These are phyloP conservation scores for Artemisia tridentata DNA, from an alignment of 129 eudicot species.

Conservation along the genomic window DNA sequence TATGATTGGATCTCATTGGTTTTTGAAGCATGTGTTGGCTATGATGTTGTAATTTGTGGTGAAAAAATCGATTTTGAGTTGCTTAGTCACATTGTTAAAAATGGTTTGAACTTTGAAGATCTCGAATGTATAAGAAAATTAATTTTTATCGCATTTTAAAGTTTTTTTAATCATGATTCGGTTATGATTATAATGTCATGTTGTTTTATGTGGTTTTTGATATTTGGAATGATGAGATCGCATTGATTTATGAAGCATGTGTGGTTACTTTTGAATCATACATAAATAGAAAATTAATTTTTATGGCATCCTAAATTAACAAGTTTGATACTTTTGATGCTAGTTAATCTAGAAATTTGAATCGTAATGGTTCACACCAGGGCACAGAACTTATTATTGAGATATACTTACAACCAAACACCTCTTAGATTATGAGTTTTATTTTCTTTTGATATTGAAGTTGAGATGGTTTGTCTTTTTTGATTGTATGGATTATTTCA, in stretches of 20 bases:
- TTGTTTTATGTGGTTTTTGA: constrained; percentile 12
- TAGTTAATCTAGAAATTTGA: background rate
- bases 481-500: constrained; percentile 29
- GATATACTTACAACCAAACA: too few species aligned
- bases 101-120: background rate
- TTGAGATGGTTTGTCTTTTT: constrained; percentile 17
- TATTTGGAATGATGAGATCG: constrained; percentile 17
- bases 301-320: background rate
- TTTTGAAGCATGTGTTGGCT: constrained; percentile 1
- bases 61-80: background rate
- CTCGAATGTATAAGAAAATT: background rate
- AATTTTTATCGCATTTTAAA: background rate
- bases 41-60: constrained; percentile 1
- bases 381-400: background rate
- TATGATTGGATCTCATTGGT: constrained; percentile 20
- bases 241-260: constrained; percentile 3
- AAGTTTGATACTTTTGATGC: background rate
- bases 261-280: background rate
- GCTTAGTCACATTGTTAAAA: background rate
- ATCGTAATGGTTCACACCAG: background rate
- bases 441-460: background rate
- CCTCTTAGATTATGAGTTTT: background rate
- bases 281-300: background rate
- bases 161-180: background rate
- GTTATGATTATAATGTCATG: constrained; percentile 12